Percentiles rank a stretch among this genome's conserved stretches.
phyloP scores from a whole-genome alignment of 2,329 filamentous ascomycete species.

The Sporothrix dimorphospora region DNA sequence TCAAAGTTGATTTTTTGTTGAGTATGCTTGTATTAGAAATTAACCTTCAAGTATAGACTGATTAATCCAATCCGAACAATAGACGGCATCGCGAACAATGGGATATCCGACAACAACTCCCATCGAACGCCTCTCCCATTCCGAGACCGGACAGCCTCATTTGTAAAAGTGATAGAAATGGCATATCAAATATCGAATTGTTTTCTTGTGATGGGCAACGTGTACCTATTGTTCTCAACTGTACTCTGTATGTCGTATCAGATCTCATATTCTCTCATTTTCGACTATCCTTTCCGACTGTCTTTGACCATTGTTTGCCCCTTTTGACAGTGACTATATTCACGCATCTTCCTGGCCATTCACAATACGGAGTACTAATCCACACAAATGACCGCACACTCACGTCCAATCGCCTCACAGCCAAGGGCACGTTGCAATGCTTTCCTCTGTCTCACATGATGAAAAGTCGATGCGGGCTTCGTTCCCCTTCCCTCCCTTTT shows the following conservation, averaged over 20 bases:
- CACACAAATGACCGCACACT: neutral
- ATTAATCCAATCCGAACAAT: too few species aligned
- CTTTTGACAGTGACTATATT: neutral
- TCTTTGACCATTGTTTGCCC: too few species aligned
- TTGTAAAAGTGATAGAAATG: neutral
- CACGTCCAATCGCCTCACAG: neutral
- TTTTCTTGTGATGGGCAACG: neutral
- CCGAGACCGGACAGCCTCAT: neutral
- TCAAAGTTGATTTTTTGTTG: too few species aligned
- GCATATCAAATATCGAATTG: neutral
- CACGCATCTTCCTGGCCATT: neutral
- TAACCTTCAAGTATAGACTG: too few species aligned
- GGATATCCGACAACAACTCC: neutral
- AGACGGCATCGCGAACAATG: neutral
- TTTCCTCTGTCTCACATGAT: conserved; percentile 4
- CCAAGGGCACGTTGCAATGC: neutral
- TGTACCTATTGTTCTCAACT: neutral
- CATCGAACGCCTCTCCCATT: neutral
- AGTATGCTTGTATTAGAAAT: too few species aligned
- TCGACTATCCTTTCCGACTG: too few species aligned
- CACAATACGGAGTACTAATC: too few species aligned
- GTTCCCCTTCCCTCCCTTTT: neutral
- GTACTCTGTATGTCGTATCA: too few species aligned
- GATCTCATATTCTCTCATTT: neutral
- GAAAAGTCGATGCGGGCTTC: neutral